Conservation (phyloP, 164 flowering plant species). For the Chloranthus sessilifolius region DNA sequence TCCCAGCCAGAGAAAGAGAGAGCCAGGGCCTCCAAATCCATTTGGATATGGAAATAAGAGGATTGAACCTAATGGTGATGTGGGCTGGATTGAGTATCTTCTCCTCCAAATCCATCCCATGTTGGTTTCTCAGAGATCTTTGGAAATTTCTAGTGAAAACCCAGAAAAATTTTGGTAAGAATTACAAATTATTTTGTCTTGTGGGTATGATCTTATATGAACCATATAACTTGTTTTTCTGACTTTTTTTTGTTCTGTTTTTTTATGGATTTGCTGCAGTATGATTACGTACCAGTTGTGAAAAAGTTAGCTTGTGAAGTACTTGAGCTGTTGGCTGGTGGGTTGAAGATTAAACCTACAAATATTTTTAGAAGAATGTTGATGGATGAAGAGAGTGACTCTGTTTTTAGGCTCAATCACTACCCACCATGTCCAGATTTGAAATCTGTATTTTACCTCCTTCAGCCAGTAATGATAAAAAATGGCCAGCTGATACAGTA, state of each 20-base stretch:
- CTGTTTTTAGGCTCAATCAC: constrained; percentile 73
- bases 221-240: no score
- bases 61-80: constrained; percentile 86
- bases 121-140: constrained; percentile 21
- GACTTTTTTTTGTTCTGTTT: not conserved
- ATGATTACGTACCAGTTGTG: constrained; percentile 42
- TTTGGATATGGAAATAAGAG: constrained; percentile 76
- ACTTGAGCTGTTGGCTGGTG: constrained; percentile 65
- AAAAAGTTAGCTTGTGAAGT: constrained; percentile 44
- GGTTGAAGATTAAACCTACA: constrained; percentile 39
- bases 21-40: constrained; percentile 61
- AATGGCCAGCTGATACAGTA: no score
- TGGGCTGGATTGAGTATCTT: constrained; percentile 92
- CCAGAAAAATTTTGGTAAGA: constrained; percentile 50
- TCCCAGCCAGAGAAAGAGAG: constrained; percentile 61
- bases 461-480: no score
- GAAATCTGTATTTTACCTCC: no score
- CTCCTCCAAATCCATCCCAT: constrained; percentile 46
- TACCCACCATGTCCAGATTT: constrained; percentile 84
- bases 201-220: no score
- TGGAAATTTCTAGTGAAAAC: constrained; percentile 32
- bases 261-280: constrained; percentile 36
- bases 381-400: constrained; percentile 66
- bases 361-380: constrained; percentile 50
- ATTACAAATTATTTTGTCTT: no score